phyloP scores from a whole-genome alignment of 352 stramenopile species.

The Phytopythium oedochilum region DNA sequence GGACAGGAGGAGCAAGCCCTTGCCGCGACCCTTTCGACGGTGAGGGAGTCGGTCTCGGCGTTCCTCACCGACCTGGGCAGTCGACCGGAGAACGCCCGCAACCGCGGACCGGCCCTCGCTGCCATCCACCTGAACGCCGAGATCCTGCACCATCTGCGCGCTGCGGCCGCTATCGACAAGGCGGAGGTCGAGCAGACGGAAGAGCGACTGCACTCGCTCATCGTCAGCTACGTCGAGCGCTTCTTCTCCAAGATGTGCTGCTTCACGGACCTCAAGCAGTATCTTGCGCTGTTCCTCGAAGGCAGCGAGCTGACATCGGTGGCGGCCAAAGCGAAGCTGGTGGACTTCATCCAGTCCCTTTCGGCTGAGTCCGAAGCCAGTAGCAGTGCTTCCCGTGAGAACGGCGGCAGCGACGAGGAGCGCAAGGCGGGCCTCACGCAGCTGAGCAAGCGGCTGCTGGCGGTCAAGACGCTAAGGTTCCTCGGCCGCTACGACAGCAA shows the following conservation, averaged over 20 bases:
- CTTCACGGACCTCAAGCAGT: conserved; percentile 84
- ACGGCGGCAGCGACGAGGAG: conserved; percentile 16
- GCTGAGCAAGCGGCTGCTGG: conserved; percentile 53
- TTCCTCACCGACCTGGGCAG: conserved; percentile 45
- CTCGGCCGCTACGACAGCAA: conserved; percentile 37
- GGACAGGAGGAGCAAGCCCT: neutral
- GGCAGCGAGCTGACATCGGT: conserved; percentile 25
- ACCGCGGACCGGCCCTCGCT: conserved; percentile 69
- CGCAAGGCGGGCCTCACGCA: conserved; percentile 41
- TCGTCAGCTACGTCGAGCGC: conserved; percentile 54
- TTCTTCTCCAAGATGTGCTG: conserved; percentile 84
- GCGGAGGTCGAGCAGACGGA: conserved; percentile 30
- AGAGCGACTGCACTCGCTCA: conserved; percentile 31
- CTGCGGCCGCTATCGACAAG: neutral
- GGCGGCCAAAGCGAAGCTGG: conserved; percentile 28
- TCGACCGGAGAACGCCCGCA: conserved; percentile 38
- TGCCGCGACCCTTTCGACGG: conserved; percentile 12
- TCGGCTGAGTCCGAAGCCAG: conserved; percentile 18
- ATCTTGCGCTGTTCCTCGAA: conserved; percentile 42
- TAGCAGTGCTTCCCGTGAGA: conserved; percentile 11
- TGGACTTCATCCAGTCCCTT: conserved; percentile 29
- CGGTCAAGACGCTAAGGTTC: conserved; percentile 71
- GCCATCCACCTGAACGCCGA: conserved; percentile 51
- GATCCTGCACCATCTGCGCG: conserved; percentile 32
- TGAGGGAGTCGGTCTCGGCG: conserved; percentile 18